phyloP scores from a whole-genome alignment of 768 basidiomycete genomes.

The Rhizopogon vulgaris region DNA sequence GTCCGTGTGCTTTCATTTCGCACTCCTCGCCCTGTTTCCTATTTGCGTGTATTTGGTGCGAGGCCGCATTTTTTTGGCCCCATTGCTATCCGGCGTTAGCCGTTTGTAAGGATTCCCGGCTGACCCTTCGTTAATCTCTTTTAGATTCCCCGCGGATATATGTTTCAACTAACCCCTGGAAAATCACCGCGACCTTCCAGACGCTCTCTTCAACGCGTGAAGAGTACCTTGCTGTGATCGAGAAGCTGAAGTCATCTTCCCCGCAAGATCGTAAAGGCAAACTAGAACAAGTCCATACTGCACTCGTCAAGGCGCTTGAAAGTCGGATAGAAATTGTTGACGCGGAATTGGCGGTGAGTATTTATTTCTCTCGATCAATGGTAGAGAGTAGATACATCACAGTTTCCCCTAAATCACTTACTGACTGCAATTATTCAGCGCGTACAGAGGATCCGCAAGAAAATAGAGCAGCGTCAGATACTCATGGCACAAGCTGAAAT shows the following conservation, averaged over 20 bases:
- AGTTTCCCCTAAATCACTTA: constrained; percentile 12
- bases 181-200: constrained; percentile 72
- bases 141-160: constrained; percentile 84
- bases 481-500: constrained; percentile 71
- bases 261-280: constrained; percentile 52
- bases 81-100: constrained; percentile 32
- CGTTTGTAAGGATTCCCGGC: constrained; percentile 27
- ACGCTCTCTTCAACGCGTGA: constrained; percentile 64
- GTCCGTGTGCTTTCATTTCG: constrained; percentile 55
- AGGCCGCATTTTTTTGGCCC: constrained; percentile 40
- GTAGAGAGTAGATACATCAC: constrained; percentile 6
- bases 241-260: constrained; percentile 46
- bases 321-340: constrained; percentile 60
- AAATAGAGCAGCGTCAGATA: constrained; percentile 60
- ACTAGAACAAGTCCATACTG: constrained; percentile 53
- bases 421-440: constrained; percentile 42
- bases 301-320: constrained; percentile 58
- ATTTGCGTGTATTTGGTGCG: constrained; percentile 73
- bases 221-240: constrained; percentile 64
- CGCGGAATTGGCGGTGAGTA: constrained; percentile 64
- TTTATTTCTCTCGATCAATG: constrained; percentile 6
- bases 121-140: constrained; percentile 27
- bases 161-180: constrained; percentile 86
- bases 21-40: constrained; percentile 29
- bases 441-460: constrained; percentile 61